phyloP scores from a whole-genome alignment of 2,329 filamentous ascomycete species.

The Clonostachys solani region DNA sequence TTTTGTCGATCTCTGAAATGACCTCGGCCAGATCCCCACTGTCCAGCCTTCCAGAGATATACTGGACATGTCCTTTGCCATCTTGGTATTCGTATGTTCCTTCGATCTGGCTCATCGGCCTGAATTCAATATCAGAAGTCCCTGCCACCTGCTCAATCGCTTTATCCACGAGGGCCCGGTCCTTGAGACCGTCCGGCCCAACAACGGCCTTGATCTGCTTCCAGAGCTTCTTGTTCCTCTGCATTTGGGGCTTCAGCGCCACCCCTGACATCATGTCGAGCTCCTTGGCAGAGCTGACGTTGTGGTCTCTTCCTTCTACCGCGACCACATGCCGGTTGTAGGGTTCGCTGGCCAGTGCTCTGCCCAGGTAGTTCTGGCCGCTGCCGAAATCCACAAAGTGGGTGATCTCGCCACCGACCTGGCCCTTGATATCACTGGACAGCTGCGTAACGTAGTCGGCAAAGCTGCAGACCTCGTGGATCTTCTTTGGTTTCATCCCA shows the following conservation, averaged over 20 bases:
- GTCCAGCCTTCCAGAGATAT: constrained; percentile 70
- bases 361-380: constrained; percentile 92
- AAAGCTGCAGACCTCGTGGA: constrained; percentile 89
- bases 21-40: constrained; percentile 68
- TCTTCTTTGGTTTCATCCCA: constrained; percentile 95
- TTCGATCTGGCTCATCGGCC: constrained; percentile 7
- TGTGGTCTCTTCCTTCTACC: constrained; percentile 81
- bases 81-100: constrained; percentile 51
- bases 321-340: constrained; percentile 87
- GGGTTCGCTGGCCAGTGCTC: constrained; percentile 77
- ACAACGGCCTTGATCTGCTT: constrained; percentile 41
- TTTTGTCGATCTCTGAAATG: constrained; percentile 51
- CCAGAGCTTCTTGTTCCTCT: constrained; percentile 81
- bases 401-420: constrained; percentile 59
- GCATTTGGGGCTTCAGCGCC: constrained; percentile 65
- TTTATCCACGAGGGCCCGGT: constrained; percentile 28
- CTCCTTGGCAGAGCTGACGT: constrained; percentile 78
- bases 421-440: constrained; percentile 51
- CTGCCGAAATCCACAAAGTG: constrained; percentile 96
- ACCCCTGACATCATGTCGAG: constrained; percentile 83
- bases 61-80: constrained; percentile 69
- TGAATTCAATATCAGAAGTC: constrained; percentile 21
- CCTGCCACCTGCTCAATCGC: constrained; percentile 26
- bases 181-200: constrained; percentile 25
- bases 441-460: constrained; percentile 73